These are phyloP conservation scores for Saccharomycopsis guyanensis DNA, from an alignment of 805 yeast genomes.

Conservation along the genomic window DNA sequence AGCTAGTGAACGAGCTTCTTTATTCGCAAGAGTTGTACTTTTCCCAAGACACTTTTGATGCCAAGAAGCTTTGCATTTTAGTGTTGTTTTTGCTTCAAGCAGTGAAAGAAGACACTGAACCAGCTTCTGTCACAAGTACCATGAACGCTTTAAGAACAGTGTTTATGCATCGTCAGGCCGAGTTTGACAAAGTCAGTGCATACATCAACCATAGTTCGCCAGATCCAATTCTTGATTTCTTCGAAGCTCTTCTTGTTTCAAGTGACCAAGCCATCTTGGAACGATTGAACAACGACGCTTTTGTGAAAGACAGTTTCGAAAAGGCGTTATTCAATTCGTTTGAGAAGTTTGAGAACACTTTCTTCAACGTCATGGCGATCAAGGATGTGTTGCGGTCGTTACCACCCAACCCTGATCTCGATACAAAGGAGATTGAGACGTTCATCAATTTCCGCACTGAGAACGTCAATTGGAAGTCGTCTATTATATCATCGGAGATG, in stretches of 20 bases:
- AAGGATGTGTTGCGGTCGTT: constrained; percentile 20
- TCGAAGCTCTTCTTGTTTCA: constrained; percentile 23
- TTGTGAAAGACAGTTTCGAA: constrained; percentile 21
- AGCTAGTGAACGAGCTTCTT: constrained; percentile 26
- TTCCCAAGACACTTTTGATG: constrained; percentile 27
- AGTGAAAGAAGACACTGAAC: constrained; percentile 10
- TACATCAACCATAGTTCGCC: constrained; percentile 25
- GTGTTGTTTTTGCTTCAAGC: constrained; percentile 26
- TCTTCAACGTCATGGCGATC: constrained; percentile 20
- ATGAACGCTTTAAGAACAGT: constrained; percentile 29
- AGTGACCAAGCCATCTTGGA: constrained; percentile 27
- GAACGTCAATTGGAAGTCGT: constrained; percentile 30
- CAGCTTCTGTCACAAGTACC: constrained; percentile 19
- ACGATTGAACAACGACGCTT: constrained; percentile 19
- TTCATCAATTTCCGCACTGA: constrained; percentile 27
- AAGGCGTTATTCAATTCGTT: constrained; percentile 24
- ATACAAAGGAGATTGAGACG: constrained; percentile 21
- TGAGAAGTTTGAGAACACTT: constrained; percentile 24
- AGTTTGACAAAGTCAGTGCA: constrained; percentile 25
- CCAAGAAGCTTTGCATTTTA: constrained; percentile 30
- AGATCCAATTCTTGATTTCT: constrained; percentile 22
- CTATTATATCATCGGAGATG: constrained; percentile 38
- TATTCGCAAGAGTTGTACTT: constrained; percentile 29
- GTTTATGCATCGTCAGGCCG: constrained; percentile 28
- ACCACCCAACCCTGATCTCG: constrained; percentile 22